Evolutionary conservation across 1,139 yeast genomes (phyloP).

Genomic region (Geotrichum restrictum): DNA sequence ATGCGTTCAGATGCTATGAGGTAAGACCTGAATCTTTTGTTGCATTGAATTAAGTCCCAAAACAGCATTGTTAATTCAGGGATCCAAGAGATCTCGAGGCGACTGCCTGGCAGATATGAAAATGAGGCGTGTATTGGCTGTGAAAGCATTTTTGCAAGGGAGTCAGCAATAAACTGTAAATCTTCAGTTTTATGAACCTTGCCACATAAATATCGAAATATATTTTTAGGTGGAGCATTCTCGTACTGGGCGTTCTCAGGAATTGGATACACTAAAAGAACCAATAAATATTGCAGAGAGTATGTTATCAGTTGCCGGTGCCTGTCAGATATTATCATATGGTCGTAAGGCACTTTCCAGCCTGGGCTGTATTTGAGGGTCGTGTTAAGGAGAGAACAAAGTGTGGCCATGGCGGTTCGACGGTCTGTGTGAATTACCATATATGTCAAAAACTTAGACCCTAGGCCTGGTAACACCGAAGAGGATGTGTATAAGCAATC

Average conservation of each 20-base stretch:
- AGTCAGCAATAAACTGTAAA: conserved; percentile 45
- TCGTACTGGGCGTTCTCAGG: conserved; percentile 39
- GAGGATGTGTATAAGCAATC: conserved; percentile 54
- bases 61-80: conserved; percentile 56
- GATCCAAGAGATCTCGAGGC: conserved; percentile 34
- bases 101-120: conserved; percentile 37
- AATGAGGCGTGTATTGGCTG: conserved; percentile 37
- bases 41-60: conserved; percentile 78
- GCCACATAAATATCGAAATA: conserved; percentile 36
- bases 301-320: conserved; percentile 54
- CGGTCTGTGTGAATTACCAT: conserved; percentile 54
- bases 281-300: conserved; percentile 58
- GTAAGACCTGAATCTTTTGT: conserved; percentile 44
- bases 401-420: conserved; percentile 49
- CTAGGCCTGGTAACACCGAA: conserved; percentile 46
- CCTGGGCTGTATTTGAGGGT: conserved; percentile 39
- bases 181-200: conserved; percentile 43
- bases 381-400: conserved; percentile 67
- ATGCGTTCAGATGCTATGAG: conserved; percentile 48
- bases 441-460: conserved; percentile 57
- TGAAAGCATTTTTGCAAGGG: conserved; percentile 34
- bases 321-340: conserved; percentile 43
- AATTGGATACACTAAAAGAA: conserved; percentile 62
- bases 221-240: conserved; percentile 25
- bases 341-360: conserved; percentile 44